These are phyloP conservation scores for Francoa sonchifolia DNA, from an alignment of 441 rosid species.

Conservation along the genomic window DNA sequence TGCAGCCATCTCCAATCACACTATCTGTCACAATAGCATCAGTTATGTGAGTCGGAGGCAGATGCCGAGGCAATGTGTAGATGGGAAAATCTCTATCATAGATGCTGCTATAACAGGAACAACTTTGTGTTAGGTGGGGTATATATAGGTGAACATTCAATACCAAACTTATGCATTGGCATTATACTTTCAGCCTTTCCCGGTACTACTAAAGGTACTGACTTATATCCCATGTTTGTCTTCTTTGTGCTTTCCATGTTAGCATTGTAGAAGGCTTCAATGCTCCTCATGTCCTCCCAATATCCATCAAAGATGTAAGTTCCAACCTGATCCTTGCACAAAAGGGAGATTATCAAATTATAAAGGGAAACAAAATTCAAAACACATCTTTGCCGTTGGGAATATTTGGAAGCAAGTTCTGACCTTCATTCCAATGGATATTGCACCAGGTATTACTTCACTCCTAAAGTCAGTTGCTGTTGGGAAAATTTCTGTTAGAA, in stretches of 20 bases:
- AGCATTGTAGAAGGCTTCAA: slow-evolving; percentile 59
- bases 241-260: slow-evolving; percentile 61
- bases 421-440: slow-evolving; percentile 62
- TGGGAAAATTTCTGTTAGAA: slow-evolving; percentile 38
- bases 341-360: neutral
- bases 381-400: neutral
- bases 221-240: slow-evolving; percentile 27
- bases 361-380: neutral
- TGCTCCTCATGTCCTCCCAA: slow-evolving; percentile 71
- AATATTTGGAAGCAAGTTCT: slow-evolving; percentile 2
- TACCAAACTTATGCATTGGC: slow-evolving; percentile 1
- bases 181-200: slow-evolving; percentile 6
- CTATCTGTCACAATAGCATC: slow-evolving; percentile 48
- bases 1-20: slow-evolving; percentile 74
- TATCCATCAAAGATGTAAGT: slow-evolving; percentile 54
- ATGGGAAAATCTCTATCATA: slow-evolving; percentile 40
- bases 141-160: neutral
- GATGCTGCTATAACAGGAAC: slow-evolving; percentile 33
- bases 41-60: slow-evolving; percentile 47
- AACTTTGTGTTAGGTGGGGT: slow-evolving; percentile 8
- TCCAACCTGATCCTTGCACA: slow-evolving; percentile 33
- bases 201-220: slow-evolving; percentile 17
- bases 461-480: slow-evolving; percentile 40
- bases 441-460: slow-evolving; percentile 54
- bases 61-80: slow-evolving; percentile 54